These are phyloP conservation scores for Euclidium syriacum DNA, from an alignment of 345 rosid genomes.

Conservation along the genomic window DNA sequence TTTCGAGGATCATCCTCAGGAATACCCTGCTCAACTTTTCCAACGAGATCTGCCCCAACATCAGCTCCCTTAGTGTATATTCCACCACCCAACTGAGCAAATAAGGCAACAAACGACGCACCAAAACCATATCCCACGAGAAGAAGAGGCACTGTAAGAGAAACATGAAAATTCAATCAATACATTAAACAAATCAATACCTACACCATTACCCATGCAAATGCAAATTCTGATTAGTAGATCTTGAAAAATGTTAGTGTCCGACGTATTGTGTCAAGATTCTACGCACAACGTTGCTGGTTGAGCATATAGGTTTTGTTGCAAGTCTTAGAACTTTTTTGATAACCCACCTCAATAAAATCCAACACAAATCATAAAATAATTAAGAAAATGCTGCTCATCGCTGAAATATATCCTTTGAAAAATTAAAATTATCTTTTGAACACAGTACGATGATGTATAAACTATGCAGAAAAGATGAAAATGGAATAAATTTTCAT, in stretches of 20 bases:
- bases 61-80: slow-evolving; percentile 99
- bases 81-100: slow-evolving; percentile 99
- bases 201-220: not conserved
- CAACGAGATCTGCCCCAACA: slow-evolving; percentile 99
- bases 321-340: not conserved
- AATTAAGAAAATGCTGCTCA: not conserved
- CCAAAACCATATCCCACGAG: slow-evolving; percentile 99
- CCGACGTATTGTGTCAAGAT: not conserved
- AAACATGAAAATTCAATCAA: slow-evolving; percentile 21
- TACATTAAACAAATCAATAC: slow-evolving; percentile 16
- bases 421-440: not conserved
- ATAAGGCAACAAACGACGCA: slow-evolving; percentile 97
- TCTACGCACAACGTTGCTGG: not conserved
- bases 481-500: not conserved
- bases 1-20: slow-evolving; percentile 99
- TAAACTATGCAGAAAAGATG: not conserved
- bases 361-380: not conserved
- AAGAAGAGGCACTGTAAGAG: slow-evolving; percentile 86
- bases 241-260: not conserved
- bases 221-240: not conserved
- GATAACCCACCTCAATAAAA: not conserved
- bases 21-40: slow-evolving; percentile 99
- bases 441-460: not conserved
- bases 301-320: not conserved
- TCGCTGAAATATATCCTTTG: not conserved